A percentile compares a stretch with the other conserved stretches of the same genome.
phyloP scores from a whole-genome alignment of 169 alveolate species.

The Sarcocystis neurona region DNA sequence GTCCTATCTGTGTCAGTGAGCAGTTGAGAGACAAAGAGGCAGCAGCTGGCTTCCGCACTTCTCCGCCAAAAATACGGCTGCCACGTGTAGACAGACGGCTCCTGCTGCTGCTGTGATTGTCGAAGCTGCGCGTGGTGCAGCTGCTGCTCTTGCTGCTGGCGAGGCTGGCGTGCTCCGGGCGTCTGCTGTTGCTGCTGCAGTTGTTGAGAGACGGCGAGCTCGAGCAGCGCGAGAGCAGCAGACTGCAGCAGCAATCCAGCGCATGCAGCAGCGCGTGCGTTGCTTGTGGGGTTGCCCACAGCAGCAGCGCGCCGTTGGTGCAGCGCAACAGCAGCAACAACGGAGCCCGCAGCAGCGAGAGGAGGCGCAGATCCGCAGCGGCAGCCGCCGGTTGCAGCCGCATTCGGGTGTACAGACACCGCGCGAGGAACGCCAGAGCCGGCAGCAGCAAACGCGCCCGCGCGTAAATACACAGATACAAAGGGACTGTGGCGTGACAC shows the following conservation, averaged over 20 bases:
- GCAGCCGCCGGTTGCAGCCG: background rate
- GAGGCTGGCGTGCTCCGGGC: no score
- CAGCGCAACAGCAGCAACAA: background rate
- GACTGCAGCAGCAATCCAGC: background rate
- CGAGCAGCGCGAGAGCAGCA: slow-evolving; percentile 14
- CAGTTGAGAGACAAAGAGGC: no score
- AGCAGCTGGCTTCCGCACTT: no score
- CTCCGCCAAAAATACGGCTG: no score
- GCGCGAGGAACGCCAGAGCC: background rate
- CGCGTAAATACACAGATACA: background rate
- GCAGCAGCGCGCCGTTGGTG: slow-evolving; percentile 2
- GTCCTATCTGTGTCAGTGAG: no score
- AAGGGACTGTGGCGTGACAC: background rate
- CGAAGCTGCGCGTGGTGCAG: no score
- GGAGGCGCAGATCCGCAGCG: slow-evolving; percentile 18
- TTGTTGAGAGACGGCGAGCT: background rate
- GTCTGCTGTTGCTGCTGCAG: background rate
- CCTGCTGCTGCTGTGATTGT: no score
- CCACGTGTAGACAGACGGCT: no score
- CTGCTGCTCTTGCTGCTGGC: no score
- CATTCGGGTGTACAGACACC: slow-evolving; percentile 32
- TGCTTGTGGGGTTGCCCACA: background rate
- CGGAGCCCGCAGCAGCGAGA: slow-evolving; percentile 1
- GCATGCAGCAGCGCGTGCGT: background rate
- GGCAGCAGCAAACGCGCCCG: background rate